Conservation (phyloP, 768 basidiomycete species). For the Tulasnella sp. region DNA sequence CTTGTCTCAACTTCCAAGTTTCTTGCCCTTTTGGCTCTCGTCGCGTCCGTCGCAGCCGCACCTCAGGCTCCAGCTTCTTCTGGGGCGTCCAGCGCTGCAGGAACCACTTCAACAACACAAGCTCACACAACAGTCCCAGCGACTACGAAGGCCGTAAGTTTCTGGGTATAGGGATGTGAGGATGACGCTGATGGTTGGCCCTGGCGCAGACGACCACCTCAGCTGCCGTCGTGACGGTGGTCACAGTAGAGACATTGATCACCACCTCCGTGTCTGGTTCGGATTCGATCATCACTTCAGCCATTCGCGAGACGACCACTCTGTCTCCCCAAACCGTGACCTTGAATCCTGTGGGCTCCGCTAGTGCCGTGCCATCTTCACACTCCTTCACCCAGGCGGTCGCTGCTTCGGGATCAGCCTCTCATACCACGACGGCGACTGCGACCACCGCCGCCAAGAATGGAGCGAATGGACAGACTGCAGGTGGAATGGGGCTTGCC, state of each 20-base stretch:
- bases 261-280: background rate
- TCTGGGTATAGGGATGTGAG: too few relatives aligned
- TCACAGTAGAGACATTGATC: background rate
- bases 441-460: background rate
- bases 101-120: background rate
- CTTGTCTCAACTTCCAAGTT: background rate
- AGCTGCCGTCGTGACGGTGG: background rate
- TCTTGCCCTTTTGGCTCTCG: background rate
- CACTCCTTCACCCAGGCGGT: background rate
- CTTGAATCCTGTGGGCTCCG: background rate
- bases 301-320: background rate
- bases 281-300: background rate
- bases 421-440: background rate
- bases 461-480: background rate
- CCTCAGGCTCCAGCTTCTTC: background rate
- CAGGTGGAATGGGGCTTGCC: background rate
- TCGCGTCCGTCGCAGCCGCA: background rate
- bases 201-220: background rate
- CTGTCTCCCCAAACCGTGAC: background rate
- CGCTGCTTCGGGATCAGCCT: background rate
- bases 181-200: too few relatives aligned
- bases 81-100: background rate
- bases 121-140: background rate
- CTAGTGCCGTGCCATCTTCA: background rate
- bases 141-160: background rate